A percentile compares a stretch with the other conserved stretches of the same genome.
Evolutionary conservation across 306 rosid genomes (phyloP).

Genomic region (Prinsepia uniflora): DNA sequence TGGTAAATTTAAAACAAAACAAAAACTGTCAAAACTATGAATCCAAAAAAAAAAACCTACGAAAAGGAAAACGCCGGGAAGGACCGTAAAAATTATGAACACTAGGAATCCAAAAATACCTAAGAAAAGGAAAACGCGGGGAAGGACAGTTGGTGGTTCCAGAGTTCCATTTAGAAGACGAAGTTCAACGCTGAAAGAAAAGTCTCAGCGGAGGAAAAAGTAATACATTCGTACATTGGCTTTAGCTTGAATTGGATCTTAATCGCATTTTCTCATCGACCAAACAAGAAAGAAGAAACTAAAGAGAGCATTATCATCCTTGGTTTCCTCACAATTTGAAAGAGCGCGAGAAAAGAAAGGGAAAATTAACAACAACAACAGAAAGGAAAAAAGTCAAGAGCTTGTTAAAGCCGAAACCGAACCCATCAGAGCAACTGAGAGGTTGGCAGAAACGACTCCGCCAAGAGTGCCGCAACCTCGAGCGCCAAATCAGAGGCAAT

Average conservation of each 20-base stretch:
- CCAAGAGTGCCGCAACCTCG: constrained; percentile 83
- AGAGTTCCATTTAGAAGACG: not conserved
- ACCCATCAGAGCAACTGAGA: constrained; percentile 63
- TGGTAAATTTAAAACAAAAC: too few species aligned
- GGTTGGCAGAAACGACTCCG: constrained; percentile 91
- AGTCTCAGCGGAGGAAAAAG: not conserved
- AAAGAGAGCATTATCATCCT: not conserved
- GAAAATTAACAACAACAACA: not conserved
- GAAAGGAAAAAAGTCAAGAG: constrained; percentile 73
- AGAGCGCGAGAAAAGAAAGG: not conserved
- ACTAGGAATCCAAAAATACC: too few species aligned
- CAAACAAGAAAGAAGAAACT: not conserved
- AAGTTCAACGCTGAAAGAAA: constrained; percentile 10
- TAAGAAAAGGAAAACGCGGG: not conserved
- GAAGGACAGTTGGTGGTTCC: not conserved
- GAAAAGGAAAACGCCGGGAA: not conserved
- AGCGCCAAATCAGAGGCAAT: constrained; percentile 87
- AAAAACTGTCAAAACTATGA: too few species aligned
- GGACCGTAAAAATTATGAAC: too few species aligned
- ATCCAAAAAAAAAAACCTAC: not conserved
- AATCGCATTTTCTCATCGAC: not conserved
- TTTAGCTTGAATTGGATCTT: not conserved
- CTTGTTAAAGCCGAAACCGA: constrained; percentile 64
- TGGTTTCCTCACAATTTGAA: not conserved
- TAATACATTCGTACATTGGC: too few species aligned